phyloP scores from a whole-genome alignment of 75 land plant species.

The Isoetes taiwanensis region DNA sequence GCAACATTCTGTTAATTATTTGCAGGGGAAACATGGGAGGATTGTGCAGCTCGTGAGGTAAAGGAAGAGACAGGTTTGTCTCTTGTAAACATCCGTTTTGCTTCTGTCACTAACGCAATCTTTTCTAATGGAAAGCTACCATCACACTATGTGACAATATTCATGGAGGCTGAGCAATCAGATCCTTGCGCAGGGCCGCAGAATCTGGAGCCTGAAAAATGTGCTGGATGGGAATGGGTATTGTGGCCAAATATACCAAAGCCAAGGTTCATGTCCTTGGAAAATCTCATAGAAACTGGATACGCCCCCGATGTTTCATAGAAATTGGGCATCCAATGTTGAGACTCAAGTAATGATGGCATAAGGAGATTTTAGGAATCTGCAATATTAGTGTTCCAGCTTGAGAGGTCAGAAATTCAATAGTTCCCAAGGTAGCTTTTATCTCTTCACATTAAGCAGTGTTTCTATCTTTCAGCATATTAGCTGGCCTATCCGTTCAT shows the following conservation, averaged over 20 bases:
- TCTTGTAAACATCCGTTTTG: conserved; percentile 30
- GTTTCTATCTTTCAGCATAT: too few species aligned
- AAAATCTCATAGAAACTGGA: conserved; percentile 32
- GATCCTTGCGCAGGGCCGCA: conserved; percentile 32
- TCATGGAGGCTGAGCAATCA: conserved; percentile 29
- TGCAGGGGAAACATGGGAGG: conserved; percentile 77
- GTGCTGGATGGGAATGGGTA: conserved; percentile 81
- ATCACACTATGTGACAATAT: conserved; percentile 45
- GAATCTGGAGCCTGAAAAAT: conserved; percentile 68
- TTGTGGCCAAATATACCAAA: conserved; percentile 50
- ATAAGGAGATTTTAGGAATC: too few species aligned
- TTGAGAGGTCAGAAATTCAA: too few species aligned
- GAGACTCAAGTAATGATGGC: too few species aligned
- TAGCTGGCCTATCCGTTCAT: too few species aligned
- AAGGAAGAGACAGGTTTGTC: conserved; percentile 72
- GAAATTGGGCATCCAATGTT: too few species aligned
- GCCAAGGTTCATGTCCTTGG: conserved; percentile 48
- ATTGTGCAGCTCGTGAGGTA: conserved; percentile 65
- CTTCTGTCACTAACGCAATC: conserved; percentile 51
- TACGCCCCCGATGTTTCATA: too few species aligned
- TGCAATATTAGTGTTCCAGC: too few species aligned
- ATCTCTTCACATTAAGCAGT: too few species aligned
- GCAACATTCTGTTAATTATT: background rate
- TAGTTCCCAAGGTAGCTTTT: too few species aligned
- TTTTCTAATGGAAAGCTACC: conserved; percentile 25